Evolutionary conservation across 208 protist genomes (phyloP).

Genomic region (Crithidia brevicula): DNA sequence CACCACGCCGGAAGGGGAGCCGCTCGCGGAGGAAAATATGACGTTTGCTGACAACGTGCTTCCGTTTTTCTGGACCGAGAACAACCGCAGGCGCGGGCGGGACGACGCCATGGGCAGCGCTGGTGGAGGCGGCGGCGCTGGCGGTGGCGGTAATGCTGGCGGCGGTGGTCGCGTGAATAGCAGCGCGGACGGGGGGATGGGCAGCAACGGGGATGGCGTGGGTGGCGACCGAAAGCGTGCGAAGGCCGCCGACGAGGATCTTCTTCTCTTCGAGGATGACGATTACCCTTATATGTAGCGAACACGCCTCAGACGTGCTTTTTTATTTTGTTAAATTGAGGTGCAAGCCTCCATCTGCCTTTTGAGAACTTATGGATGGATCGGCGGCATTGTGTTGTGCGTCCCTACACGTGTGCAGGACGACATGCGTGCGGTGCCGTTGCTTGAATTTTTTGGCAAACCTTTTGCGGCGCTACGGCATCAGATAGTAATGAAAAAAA

Average conservation of each 20-base stretch:
- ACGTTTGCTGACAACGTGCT: conserved; percentile 46
- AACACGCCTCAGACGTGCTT: no score
- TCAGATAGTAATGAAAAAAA: neutral
- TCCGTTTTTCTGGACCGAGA: conserved; percentile 21
- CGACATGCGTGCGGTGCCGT: no score
- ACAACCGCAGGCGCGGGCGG: conserved; percentile 24
- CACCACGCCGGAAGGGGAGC: conserved; percentile 53
- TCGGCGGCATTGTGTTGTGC: no score
- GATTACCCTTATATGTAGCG: conserved; percentile 59
- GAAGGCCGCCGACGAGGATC: conserved; percentile 56
- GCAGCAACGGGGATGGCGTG: conserved; percentile 16
- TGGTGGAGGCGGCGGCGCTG: conserved; percentile 4
- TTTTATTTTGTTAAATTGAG: neutral
- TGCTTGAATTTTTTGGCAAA: no score
- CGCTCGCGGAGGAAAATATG: conserved; percentile 51
- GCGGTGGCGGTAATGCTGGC: conserved; percentile 2
- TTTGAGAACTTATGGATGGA: no score
- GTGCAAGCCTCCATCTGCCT: neutral
- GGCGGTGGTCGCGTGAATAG: conserved; percentile 11
- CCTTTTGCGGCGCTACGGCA: no score
- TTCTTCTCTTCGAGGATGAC: conserved; percentile 63
- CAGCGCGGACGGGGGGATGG: conserved; percentile 16
- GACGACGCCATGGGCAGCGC: conserved; percentile 8
- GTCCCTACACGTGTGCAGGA: neutral
- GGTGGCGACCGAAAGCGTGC: conserved; percentile 36